Conservation (phyloP, 2,329 filamentous ascomycete species). For the Chrysoporthe cubensis region DNA sequence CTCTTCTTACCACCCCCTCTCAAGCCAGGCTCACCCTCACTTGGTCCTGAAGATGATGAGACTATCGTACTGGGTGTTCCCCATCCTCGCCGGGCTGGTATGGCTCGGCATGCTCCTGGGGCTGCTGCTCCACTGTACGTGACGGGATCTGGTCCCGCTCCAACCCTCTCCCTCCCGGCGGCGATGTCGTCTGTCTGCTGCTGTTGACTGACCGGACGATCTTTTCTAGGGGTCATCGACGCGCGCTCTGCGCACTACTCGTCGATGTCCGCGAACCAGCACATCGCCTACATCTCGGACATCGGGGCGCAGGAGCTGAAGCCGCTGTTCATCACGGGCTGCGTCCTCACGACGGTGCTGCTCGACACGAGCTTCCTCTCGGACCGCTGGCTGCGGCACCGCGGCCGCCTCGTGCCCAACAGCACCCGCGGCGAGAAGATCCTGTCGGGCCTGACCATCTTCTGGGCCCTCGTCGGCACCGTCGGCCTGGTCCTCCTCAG, state of each 20-base stretch:
- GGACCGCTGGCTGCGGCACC: slow-evolving; percentile 85
- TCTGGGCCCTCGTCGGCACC: slow-evolving; percentile 75
- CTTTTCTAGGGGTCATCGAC: slow-evolving; percentile 49
- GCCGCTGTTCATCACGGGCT: slow-evolving; percentile 78
- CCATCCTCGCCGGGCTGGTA: slow-evolving; percentile 67
- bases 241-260: slow-evolving; percentile 58
- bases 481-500: slow-evolving; percentile 79
- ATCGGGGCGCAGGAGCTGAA: slow-evolving; percentile 66
- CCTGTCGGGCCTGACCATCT: slow-evolving; percentile 63
- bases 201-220: neutral
- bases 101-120: slow-evolving; percentile 72
- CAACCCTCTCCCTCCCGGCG: neutral
- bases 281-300: slow-evolving; percentile 75
- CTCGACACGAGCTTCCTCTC: slow-evolving; percentile 80
- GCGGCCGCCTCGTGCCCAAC: slow-evolving; percentile 78
- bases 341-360: slow-evolving; percentile 72
- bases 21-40: neutral
- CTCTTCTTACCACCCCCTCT: neutral
- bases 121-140: slow-evolving; percentile 67
- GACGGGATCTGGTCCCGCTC: neutral
- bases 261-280: slow-evolving; percentile 62
- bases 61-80: slow-evolving; percentile 53
- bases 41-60: slow-evolving; percentile 31
- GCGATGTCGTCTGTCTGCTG: neutral
- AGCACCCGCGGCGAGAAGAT: slow-evolving; percentile 64